Evolutionary conservation across 441 rosid species (phyloP), one percentile per base, ranked within the genome.

Genomic region (Gossypium davidsonii): DNA sequence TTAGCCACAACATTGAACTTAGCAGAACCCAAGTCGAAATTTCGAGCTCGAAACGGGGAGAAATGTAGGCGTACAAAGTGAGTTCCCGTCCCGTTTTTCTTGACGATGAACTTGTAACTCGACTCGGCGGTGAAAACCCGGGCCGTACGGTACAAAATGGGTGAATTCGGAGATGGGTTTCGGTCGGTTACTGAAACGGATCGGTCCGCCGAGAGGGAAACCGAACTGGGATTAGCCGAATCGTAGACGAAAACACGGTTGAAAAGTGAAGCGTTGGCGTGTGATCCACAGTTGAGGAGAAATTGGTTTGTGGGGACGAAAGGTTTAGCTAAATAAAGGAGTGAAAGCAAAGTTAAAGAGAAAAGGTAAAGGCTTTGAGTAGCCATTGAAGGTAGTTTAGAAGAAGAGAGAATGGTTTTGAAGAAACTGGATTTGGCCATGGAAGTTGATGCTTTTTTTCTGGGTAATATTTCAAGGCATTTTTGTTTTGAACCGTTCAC

Each of bases 11-110:
- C 92, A 42, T 79, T 70, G 74, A 94, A 88, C 72, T 79, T 84
- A 1, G 93, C 91, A 23, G 85, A 76, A 8, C 63, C 63, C 61
- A 94, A 76, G 81, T 85, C 65, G 39, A 81, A 89, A 2, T n/a
- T 46, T n/a, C 70, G 82, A 79, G 86, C 85, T 71, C 44, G 60
- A 77, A 94, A 94, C 0, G 98, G 97, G 10, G 91, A 84, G 87
- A 94, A 91, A 82, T 94, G 98, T 73, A 91, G 82, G 76, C 98
- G 97, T 84, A 93, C 86, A 81, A 93, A 83, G 78, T 88, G 93
- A 73, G 84, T 79, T 55, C 94, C 97, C 48, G 53, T 42, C 86
- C 94, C 96, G 46, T 82, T 83, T 53, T 57, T 78, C 79, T 62
- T 75, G 83, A 85, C 81, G 73, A 64, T 67, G 81, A 93, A 83